Evolutionary conservation across 768 basidiomycete species (phyloP).

Genomic region (Mycena pura): DNA sequence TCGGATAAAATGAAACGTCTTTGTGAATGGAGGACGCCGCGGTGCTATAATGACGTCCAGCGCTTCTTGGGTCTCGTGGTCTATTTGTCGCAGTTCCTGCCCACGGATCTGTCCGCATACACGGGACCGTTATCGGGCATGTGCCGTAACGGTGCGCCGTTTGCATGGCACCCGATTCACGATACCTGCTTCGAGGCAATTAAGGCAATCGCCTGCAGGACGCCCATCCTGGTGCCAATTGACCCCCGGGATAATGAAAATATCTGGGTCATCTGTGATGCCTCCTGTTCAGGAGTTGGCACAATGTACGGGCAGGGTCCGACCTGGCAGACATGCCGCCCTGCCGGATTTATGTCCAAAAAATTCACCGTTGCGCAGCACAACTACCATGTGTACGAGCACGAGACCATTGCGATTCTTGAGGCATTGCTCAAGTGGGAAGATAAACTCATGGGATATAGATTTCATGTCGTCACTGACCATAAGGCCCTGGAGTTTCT

Average conservation of each 20-base stretch:
- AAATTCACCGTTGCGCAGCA: slow-evolving; percentile 29
- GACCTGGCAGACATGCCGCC: slow-evolving; percentile 31
- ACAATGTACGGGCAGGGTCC: too few relatives aligned
- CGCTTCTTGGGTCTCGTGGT: slow-evolving; percentile 39
- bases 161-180: slow-evolving; percentile 36
- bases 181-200: slow-evolving; percentile 30
- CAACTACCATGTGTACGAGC: slow-evolving; percentile 36
- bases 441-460: slow-evolving; percentile 37
- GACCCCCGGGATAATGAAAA: not conserved
- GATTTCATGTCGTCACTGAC: slow-evolving; percentile 32
- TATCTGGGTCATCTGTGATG: slow-evolving; percentile 13
- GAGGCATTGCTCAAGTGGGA: slow-evolving; percentile 39
- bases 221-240: slow-evolving; percentile 22
- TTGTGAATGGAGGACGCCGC: slow-evolving; percentile 28
- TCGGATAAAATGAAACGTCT: slow-evolving; percentile 39
- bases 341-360: slow-evolving; percentile 29
- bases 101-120: slow-evolving; percentile 39
- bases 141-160: slow-evolving; percentile 34
- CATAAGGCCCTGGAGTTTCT: slow-evolving; percentile 31
- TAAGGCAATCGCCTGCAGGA: slow-evolving; percentile 30
- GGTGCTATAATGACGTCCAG: slow-evolving; percentile 31
- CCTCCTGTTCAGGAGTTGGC: slow-evolving; percentile 31
- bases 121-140: slow-evolving; percentile 39
- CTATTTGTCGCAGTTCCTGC: slow-evolving; percentile 38
- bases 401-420: slow-evolving; percentile 32